phyloP scores from a whole-genome alignment of 2,329 filamentous ascomycete genomes.

The Neonectria neomacrospora region DNA sequence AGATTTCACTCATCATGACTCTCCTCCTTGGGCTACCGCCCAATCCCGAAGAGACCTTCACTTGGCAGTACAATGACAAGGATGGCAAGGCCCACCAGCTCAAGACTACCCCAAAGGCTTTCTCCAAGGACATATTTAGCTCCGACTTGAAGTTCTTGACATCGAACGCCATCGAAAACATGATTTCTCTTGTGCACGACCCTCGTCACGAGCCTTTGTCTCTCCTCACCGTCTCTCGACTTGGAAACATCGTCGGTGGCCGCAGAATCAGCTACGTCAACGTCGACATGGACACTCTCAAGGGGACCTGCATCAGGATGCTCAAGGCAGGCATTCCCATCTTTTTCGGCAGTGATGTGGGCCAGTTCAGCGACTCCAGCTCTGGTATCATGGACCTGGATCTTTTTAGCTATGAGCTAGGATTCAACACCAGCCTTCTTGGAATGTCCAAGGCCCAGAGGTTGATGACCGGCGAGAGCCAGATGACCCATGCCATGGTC shows the following conservation, averaged over 20 bases:
- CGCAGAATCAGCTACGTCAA: conserved; percentile 84
- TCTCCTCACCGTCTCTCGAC: conserved; percentile 78
- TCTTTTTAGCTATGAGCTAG: conserved; percentile 82
- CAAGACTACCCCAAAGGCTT: conserved; percentile 73
- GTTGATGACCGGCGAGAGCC: conserved; percentile 77
- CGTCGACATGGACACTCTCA: conserved; percentile 78
- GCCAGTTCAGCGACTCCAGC: conserved; percentile 76
- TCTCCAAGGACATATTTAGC: conserved; percentile 75
- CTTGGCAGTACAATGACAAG: conserved; percentile 82
- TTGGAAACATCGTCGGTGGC: conserved; percentile 85
- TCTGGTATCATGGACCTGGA: conserved; percentile 84
- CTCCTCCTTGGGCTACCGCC: conserved; percentile 85
- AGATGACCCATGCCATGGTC: conserved; percentile 95
- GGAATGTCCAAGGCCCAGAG: conserved; percentile 81
- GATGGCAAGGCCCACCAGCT: conserved; percentile 72
- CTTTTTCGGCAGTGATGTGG: conserved; percentile 91
- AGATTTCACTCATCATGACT: conserved; percentile 84
- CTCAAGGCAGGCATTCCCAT: conserved; percentile 81
- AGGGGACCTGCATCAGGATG: conserved; percentile 79
- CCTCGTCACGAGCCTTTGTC: conserved; percentile 80
- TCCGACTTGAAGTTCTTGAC: conserved; percentile 66
- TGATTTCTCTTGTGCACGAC: conserved; percentile 88
- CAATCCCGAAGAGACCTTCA: conserved; percentile 73
- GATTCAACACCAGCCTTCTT: conserved; percentile 81
- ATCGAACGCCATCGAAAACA: conserved; percentile 69